Percentiles rank a stretch among this genome's conserved stretches.
Evolutionary conservation across 768 basidiomycete genomes (phyloP).

Genomic region (Tylopilus vinaceipallidus): DNA sequence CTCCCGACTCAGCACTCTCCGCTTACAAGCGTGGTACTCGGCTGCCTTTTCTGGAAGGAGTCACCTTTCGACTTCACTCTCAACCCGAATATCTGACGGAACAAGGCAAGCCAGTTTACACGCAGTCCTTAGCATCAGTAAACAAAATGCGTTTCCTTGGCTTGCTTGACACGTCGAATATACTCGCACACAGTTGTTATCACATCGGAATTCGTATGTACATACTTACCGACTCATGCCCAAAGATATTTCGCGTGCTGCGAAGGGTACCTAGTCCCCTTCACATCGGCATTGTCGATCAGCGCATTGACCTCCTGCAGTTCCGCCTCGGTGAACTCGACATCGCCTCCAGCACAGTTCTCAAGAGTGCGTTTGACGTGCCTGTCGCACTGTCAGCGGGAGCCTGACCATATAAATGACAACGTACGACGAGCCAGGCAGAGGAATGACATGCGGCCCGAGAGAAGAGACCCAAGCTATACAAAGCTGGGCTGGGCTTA

Average conservation of each 20-base stretch:
- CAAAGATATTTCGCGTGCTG: constrained; percentile 27
- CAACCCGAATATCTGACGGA: too few species aligned
- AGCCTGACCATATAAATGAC: neutral
- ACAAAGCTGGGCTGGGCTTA: constrained; percentile 43
- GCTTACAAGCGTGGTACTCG: too few species aligned
- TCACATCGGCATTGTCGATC: constrained; percentile 35
- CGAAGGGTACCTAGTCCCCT: constrained; percentile 41
- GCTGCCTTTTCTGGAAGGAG: too few species aligned
- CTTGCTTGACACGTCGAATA: too few species aligned
- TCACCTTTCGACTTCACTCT: too few species aligned
- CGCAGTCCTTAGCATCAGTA: too few species aligned
- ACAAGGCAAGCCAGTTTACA: too few species aligned
- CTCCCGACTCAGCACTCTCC: too few species aligned
- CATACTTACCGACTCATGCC: constrained; percentile 12
- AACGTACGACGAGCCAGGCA: constrained; percentile 46
- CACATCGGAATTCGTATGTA: neutral
- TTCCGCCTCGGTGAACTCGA: constrained; percentile 41
- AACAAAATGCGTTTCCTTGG: too few species aligned
- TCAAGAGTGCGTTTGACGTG: constrained; percentile 42
- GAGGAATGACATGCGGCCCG: constrained; percentile 45
- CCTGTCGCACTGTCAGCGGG: constrained; percentile 10
- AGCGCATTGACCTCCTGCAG: constrained; percentile 38
- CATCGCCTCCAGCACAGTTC: constrained; percentile 42
- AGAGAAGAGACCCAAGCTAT: constrained; percentile 44
- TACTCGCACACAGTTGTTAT: neutral